These are phyloP conservation scores for Diaporthe nobilis DNA, from an alignment of 2,329 filamentous ascomycete genomes.

Conservation along the genomic window DNA sequence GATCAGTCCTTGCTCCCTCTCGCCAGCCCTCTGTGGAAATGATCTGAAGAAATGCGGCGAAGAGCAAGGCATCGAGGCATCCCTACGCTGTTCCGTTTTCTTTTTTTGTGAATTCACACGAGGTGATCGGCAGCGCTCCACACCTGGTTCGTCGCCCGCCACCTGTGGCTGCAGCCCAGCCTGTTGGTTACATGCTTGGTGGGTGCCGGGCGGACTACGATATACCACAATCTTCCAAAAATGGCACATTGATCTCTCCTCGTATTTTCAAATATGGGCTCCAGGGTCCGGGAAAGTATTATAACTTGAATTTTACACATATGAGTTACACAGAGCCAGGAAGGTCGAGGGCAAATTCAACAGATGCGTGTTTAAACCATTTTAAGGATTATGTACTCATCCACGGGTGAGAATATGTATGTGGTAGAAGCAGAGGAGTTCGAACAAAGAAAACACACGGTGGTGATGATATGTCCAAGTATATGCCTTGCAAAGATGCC, in stretches of 20 bases:
- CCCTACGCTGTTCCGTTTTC: not conserved
- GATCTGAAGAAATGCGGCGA: not conserved
- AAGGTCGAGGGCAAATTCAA: not conserved
- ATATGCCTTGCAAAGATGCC: conserved; percentile 17
- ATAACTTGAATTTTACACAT: not conserved
- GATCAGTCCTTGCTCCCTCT: conserved; percentile 2
- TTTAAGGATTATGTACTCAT: conserved; percentile 17
- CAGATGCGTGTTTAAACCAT: not conserved
- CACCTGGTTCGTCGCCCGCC: conserved; percentile 4
- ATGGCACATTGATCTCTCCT: not conserved
- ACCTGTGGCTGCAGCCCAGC: conserved; percentile 32
- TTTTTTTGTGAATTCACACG: conserved; percentile 28
- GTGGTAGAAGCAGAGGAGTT: conserved; percentile 8
- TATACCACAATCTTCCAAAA: conserved; percentile 1
- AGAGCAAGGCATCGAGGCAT: conserved; percentile 14
- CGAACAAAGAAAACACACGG: conserved; percentile 12
- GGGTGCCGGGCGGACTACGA: not conserved
- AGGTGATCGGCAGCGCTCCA: conserved; percentile 28
- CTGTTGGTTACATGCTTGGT: not conserved
- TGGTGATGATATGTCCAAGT: conserved; percentile 35
- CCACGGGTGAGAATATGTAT: conserved; percentile 19
- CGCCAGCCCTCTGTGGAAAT: conserved; percentile 12
- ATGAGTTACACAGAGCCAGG: not conserved
- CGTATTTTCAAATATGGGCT: conserved; percentile 3
- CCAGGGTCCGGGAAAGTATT: not conserved